Conservation (phyloP, 208 protist species). For the Wallacemonas sp. region DNA sequence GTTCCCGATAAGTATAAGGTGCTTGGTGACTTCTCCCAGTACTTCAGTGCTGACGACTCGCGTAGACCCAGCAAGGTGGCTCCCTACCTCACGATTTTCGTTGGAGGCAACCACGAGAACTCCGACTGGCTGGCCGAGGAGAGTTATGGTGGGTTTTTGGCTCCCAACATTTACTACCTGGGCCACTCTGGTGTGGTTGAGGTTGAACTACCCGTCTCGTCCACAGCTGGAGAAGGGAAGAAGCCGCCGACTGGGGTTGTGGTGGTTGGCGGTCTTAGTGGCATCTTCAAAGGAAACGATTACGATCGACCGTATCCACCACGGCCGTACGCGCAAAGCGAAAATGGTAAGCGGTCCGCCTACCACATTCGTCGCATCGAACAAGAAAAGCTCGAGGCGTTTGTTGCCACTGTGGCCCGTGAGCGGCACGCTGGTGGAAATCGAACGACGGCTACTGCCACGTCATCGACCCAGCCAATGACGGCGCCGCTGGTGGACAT, state of each 20-base stretch:
- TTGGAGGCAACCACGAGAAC: constrained; percentile 99
- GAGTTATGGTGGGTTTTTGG: constrained; percentile 96
- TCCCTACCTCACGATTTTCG: constrained; percentile 98
- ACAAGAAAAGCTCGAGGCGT: constrained; percentile 74
- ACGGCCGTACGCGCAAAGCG: constrained; percentile 49
- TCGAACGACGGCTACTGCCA: not conserved
- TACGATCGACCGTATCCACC: constrained; percentile 72
- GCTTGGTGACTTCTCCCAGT: constrained; percentile 96
- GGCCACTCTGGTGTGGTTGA: constrained; percentile 93
- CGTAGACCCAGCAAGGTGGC: constrained; percentile 33
- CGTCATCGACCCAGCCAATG: not conserved
- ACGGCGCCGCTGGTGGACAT: constrained; percentile 49
- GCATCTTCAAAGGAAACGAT: constrained; percentile 88
- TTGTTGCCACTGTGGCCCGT: constrained; percentile 21
- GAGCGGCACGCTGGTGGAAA: not conserved
- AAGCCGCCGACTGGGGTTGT: not conserved
- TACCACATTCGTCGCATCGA: constrained; percentile 90
- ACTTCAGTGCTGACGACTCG: constrained; percentile 72
- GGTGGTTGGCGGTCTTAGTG: constrained; percentile 56
- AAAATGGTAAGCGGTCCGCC: constrained; percentile 62
- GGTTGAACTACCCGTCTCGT: constrained; percentile 59
- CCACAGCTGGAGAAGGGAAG: not conserved
- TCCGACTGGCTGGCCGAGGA: constrained; percentile 94
- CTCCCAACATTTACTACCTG: constrained; percentile 98
- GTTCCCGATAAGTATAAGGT: constrained; percentile 94